Conservation (phyloP, 352 stramenopile genomes). For the Phytophthora ohioensis region DNA sequence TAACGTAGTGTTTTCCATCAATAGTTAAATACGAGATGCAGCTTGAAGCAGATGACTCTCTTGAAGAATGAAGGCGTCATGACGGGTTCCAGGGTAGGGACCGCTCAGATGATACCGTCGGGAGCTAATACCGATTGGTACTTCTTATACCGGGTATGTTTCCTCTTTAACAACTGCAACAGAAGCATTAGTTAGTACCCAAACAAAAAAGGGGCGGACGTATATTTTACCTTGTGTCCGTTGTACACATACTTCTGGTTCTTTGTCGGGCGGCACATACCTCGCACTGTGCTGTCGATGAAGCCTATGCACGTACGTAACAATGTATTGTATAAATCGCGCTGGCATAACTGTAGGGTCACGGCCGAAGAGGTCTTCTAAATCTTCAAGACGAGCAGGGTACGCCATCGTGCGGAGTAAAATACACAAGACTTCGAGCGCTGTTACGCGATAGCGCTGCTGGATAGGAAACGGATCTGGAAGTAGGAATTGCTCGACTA, state of each 20-base stretch:
- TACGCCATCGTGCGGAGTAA: conserved; percentile 18
- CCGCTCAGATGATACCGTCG: conserved; percentile 14
- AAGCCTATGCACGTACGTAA: conserved; percentile 10
- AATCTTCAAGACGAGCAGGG: conserved; percentile 11
- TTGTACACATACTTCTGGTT: conserved; percentile 10
- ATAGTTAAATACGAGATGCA: conserved; percentile 1
- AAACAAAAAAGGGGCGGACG: too few species aligned
- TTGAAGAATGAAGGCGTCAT: conserved; percentile 18
- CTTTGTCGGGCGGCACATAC: conserved; percentile 8
- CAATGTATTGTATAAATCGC: neutral
- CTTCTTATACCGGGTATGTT: neutral
- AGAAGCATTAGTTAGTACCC: too few species aligned
- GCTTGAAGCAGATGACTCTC: conserved; percentile 5
- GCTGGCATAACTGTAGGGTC: neutral
- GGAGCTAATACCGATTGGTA: conserved; percentile 17
- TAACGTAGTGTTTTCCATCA: conserved; percentile 7
- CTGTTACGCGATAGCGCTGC: neutral
- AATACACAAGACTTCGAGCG: neutral
- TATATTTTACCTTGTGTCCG: conserved; percentile 10
- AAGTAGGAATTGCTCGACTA: neutral
- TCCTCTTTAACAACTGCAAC: neutral
- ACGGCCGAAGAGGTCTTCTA: conserved; percentile 9
- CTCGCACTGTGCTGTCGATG: conserved; percentile 13
- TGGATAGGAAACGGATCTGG: conserved; percentile 6
- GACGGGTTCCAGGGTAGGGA: conserved; percentile 10